Conservation (phyloP, 371 early-diverging fungal genomes). For the Choanephora cucurbitarum region DNA sequence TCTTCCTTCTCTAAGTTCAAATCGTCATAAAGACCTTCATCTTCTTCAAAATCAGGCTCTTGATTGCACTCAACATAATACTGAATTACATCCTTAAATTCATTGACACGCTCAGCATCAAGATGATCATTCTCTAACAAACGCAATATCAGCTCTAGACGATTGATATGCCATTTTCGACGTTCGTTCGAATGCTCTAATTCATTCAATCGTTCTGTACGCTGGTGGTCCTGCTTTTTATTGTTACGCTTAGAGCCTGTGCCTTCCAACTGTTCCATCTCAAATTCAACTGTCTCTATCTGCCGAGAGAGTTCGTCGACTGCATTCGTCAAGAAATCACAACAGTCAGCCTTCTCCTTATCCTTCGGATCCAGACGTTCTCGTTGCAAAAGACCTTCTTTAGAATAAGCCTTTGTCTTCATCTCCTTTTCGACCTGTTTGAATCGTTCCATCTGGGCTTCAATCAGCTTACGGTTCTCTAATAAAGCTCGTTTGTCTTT, state of each 20-base stretch:
- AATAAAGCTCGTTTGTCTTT: slow-evolving; percentile 92
- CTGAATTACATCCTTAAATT: slow-evolving; percentile 71
- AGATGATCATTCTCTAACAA: slow-evolving; percentile 91
- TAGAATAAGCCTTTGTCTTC: slow-evolving; percentile 97
- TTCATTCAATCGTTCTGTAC: slow-evolving; percentile 67
- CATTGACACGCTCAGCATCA: slow-evolving; percentile 60
- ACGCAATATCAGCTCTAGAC: slow-evolving; percentile 89
- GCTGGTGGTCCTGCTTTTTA: slow-evolving; percentile 73
- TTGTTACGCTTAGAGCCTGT: slow-evolving; percentile 58
- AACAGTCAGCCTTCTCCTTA: slow-evolving; percentile 80
- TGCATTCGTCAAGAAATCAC: slow-evolving; percentile 77
- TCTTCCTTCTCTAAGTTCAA: slow-evolving; percentile 90
- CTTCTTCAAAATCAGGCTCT: slow-evolving; percentile 89
- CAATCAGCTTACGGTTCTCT: slow-evolving; percentile 92
- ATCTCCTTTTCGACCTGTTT: slow-evolving; percentile 97
- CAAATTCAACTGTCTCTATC: slow-evolving; percentile 88
- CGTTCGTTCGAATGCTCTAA: slow-evolving; percentile 78
- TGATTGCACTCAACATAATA: slow-evolving; percentile 91
- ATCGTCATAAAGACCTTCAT: slow-evolving; percentile 92
- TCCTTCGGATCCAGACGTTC: slow-evolving; percentile 92
- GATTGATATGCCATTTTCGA: slow-evolving; percentile 87
- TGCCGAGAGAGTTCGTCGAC: slow-evolving; percentile 87
- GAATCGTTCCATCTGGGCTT: slow-evolving; percentile 98
- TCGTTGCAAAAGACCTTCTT: slow-evolving; percentile 86
- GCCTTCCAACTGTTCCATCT: slow-evolving; percentile 79